phyloP scores from a whole-genome alignment of 805 yeast genomes.

The Candida schatavii region DNA sequence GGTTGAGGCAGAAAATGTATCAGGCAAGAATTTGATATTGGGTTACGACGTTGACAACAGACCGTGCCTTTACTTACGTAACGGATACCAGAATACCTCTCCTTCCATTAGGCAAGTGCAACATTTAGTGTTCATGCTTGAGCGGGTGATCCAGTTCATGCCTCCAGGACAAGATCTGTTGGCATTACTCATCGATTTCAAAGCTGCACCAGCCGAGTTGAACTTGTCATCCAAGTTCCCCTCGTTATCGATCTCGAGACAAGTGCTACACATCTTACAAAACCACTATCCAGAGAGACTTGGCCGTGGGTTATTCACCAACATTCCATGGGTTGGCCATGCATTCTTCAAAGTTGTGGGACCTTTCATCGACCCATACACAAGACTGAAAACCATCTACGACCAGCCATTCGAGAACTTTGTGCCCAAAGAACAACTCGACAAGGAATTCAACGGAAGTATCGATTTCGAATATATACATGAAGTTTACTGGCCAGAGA shows the following conservation, averaged over 20 bases:
- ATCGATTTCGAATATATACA: constrained; percentile 53
- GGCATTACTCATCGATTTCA: constrained; percentile 55
- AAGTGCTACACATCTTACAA: constrained; percentile 50
- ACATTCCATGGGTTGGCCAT: constrained; percentile 57
- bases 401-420: constrained; percentile 57
- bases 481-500: constrained; percentile 51
- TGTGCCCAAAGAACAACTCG: constrained; percentile 52
- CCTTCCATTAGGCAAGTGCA: constrained; percentile 53
- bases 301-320: constrained; percentile 51
- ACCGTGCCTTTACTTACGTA: constrained; percentile 50
- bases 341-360: constrained; percentile 54
- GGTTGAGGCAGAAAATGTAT: constrained; percentile 46
- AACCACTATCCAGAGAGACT: constrained; percentile 59
- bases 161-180: constrained; percentile 59
- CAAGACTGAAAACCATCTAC: constrained; percentile 54
- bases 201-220: constrained; percentile 40
- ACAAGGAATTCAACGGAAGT: constrained; percentile 47
- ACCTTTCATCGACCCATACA: constrained; percentile 58
- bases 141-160: constrained; percentile 48
- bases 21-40: constrained; percentile 53
- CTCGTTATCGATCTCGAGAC: constrained; percentile 48
- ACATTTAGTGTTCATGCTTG: constrained; percentile 57
- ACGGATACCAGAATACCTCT: constrained; percentile 55
- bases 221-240: constrained; percentile 44
- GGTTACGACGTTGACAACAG: constrained; percentile 55